Conservation (phyloP, 495 filamentous ascomycete genomes). For the Talaromyces borbonicus region DNA sequence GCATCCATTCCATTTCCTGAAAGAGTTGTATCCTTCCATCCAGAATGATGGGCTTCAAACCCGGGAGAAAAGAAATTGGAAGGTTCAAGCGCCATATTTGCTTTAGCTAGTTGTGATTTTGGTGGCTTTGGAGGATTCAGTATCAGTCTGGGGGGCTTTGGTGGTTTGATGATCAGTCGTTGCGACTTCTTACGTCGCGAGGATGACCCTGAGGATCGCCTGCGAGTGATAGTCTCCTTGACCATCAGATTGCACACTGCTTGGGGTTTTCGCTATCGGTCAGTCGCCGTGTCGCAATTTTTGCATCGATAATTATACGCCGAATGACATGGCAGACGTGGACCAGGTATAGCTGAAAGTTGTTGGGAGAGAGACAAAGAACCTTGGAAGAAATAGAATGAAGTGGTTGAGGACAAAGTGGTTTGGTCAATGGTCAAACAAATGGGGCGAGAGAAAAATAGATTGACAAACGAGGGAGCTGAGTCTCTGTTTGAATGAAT, state of each 20-base stretch:
- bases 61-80: not conserved
- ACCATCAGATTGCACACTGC: not conserved
- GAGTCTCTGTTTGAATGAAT: not conserved
- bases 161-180: not conserved
- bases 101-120: not conserved
- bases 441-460: not conserved
- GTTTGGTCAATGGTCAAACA: not conserved
- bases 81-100: not conserved
- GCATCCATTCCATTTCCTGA: constrained; percentile 3
- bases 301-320: no score
- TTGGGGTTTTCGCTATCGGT: no score
- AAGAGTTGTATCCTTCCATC: not conserved
- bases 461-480: not conserved
- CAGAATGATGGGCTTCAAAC: not conserved
- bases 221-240: not conserved
- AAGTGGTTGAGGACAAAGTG: constrained; percentile 1
- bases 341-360: not conserved
- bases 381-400: not conserved
- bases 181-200: constrained; percentile 5
- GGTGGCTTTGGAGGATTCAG: constrained; percentile 6
- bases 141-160: constrained; percentile 2
- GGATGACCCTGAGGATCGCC: constrained; percentile 4
- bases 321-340: not conserved
- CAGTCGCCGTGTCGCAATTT: no score
- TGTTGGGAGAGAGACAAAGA: not conserved